These are phyloP conservation scores for Cyclotella distinguenda DNA, from an alignment of 108 stramenopile genomes.

Conservation along the genomic window DNA sequence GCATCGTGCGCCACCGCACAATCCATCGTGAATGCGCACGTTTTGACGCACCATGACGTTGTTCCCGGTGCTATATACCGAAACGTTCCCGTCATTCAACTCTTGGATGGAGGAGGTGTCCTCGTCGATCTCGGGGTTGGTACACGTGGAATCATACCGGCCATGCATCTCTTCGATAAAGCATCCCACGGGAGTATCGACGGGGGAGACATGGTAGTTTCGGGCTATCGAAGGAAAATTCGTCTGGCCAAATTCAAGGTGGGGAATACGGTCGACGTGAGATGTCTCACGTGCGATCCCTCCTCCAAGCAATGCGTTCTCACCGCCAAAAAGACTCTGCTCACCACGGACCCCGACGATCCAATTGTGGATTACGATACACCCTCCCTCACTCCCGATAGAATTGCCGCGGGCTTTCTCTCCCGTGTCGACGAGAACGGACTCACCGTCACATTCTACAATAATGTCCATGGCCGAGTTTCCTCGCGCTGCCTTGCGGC, in stretches of 20 bases:
- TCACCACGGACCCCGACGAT: constrained; percentile 50
- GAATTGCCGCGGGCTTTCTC: constrained; percentile 67
- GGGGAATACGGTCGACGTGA: constrained; percentile 74
- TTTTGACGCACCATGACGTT: constrained; percentile 77
- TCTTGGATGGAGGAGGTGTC: constrained; percentile 61
- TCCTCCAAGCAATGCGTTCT: constrained; percentile 61
- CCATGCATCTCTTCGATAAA: constrained; percentile 67
- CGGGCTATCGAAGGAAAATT: constrained; percentile 65
- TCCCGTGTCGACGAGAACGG: constrained; percentile 73
- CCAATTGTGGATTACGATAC: constrained; percentile 54
- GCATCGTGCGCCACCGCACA: constrained; percentile 78
- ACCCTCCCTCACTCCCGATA: constrained; percentile 30
- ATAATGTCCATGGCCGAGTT: constrained; percentile 74
- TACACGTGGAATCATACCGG: constrained; percentile 68
- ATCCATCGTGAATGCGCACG: constrained; percentile 71
- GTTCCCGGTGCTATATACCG: constrained; percentile 66
- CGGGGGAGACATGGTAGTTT: constrained; percentile 25
- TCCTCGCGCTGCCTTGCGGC: constrained; percentile 62
- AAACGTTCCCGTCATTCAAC: constrained; percentile 65
- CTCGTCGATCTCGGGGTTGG: constrained; percentile 72
- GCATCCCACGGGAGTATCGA: constrained; percentile 41
- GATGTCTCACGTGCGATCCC: constrained; percentile 69
- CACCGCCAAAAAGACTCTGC: constrained; percentile 77
- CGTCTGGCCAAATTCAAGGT: constrained; percentile 69
- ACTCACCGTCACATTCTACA: constrained; percentile 83